phyloP scores from a whole-genome alignment of 257 asterid species.

The Solanum chmielewskii region DNA sequence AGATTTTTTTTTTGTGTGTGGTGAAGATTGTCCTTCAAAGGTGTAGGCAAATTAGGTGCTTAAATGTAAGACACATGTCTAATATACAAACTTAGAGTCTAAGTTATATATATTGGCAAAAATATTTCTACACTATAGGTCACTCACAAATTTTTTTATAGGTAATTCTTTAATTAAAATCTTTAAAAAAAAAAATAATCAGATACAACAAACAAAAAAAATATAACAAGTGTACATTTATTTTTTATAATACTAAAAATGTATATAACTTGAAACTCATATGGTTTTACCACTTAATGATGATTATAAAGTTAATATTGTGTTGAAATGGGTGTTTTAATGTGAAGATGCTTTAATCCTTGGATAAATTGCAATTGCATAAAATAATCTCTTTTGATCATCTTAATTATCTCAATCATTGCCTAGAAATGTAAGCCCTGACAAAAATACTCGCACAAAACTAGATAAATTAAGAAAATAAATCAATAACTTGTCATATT shows the following conservation, averaged over 20 bases:
- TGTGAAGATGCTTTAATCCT: neutral
- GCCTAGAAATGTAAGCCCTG: neutral
- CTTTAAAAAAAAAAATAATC: neutral
- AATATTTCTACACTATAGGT: neutral
- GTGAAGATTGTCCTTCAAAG: neutral
- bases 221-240: neutral
- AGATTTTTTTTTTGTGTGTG: neutral
- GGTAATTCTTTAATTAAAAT: neutral
- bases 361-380: neutral
- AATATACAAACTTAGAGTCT: neutral
- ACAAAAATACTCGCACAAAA: neutral
- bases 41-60: neutral
- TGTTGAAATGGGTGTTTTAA: neutral
- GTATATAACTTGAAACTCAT: neutral
- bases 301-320: neutral
- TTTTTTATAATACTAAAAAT: neutral
- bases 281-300: neutral
- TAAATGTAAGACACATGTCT: neutral
- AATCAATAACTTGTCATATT: neutral
- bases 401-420: neutral
- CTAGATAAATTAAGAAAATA: neutral
- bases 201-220: neutral
- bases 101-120: neutral
- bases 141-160: neutral
- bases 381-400: neutral